Evolutionary conservation across 306 rosid species (phyloP).

Genomic region (Trifolium subterraneum): DNA sequence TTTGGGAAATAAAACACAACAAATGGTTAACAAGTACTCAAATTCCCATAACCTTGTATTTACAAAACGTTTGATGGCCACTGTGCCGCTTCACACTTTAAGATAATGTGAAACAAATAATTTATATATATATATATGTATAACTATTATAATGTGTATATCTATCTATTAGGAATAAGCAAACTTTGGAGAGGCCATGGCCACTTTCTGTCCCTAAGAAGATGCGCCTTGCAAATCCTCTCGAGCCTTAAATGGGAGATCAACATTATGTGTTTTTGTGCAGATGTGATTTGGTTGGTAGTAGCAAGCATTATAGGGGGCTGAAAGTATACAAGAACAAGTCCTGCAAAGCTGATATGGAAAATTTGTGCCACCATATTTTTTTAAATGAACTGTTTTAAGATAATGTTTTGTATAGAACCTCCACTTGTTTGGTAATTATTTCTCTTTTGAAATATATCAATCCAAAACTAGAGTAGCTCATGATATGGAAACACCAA

Average conservation of each 20-base stretch:
- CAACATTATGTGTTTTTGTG: not conserved
- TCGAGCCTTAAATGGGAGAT: not conserved
- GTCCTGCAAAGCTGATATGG: not conserved
- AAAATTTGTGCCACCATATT: conserved; percentile 14
- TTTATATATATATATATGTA: no score
- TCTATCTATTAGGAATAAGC: no score
- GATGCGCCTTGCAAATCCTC: no score
- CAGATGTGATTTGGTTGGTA: conserved; percentile 32
- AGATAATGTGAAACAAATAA: no score
- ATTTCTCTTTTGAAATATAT: not conserved
- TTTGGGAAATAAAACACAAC: no score
- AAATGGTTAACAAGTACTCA: no score
- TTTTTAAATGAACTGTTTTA: not conserved
- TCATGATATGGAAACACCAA: not conserved
- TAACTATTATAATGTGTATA: no score
- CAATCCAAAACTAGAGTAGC: not conserved
- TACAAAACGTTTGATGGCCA: no score
- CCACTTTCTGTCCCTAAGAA: no score
- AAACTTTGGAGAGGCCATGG: no score
- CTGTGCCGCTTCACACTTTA: no score
- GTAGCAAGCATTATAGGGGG: conserved; percentile 9
- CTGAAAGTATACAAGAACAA: conserved; percentile 19
- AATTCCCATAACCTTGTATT: no score
- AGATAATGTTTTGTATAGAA: conserved; percentile 5
- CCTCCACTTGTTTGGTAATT: not conserved